phyloP scores from a whole-genome alignment of 768 basidiomycete species.

The Pholiota microspora region DNA sequence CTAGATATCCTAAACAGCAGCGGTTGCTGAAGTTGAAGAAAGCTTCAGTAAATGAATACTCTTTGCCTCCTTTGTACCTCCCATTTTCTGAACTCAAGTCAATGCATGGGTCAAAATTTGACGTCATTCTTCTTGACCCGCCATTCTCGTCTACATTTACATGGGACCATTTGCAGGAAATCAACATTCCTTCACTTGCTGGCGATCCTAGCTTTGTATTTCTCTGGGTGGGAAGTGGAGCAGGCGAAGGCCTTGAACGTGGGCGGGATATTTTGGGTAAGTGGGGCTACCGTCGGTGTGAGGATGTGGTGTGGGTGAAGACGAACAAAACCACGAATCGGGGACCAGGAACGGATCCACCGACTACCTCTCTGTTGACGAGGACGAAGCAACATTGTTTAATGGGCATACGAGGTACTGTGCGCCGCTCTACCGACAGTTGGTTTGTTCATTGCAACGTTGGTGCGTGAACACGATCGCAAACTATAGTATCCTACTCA shows the following conservation, averaged over 20 bases:
- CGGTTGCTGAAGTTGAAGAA: conserved; percentile 83
- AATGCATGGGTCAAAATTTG: conserved; percentile 73
- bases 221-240: conserved; percentile 93
- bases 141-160: conserved; percentile 84
- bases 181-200: conserved; percentile 80
- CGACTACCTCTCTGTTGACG: conserved; percentile 82
- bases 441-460: conserved; percentile 99
- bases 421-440: conserved; percentile 89
- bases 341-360: conserved; percentile 82
- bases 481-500: neutral
- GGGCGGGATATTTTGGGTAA: conserved; percentile 87
- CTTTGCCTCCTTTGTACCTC: conserved; percentile 75
- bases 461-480: conserved; percentile 45
- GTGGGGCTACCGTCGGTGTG: conserved; percentile 95
- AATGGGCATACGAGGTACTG: conserved; percentile 96
- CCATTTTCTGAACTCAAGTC: conserved; percentile 54
- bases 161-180: conserved; percentile 80
- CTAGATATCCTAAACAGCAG: conserved; percentile 92
- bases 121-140: conserved; percentile 89
- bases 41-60: conserved; percentile 63
- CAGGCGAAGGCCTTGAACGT: conserved; percentile 85
- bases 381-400: conserved; percentile 95
- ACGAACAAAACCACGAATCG: conserved; percentile 74
- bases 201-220: conserved; percentile 94
- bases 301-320: conserved; percentile 99